Evolutionary conservation across 305 asterid species (phyloP), one percentile per base, ranked within the genome.

Genomic region (Nicotiana rustica): DNA sequence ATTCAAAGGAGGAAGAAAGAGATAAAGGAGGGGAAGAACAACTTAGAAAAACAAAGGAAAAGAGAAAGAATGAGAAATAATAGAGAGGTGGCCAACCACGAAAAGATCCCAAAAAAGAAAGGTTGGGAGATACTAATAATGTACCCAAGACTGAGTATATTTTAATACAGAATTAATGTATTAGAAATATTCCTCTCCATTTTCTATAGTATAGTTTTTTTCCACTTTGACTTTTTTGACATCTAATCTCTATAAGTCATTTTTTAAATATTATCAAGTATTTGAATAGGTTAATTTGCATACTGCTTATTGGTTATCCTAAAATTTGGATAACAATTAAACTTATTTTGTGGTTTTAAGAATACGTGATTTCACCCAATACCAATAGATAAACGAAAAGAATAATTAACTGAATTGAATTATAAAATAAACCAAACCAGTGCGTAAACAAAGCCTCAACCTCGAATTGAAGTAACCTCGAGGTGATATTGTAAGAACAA

Each of bases 71-170:
- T 29, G 35, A 77, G 62, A 18, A 41, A 64, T 10, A 35, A 70
- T 10, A 35, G 68, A 81, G 85, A 71, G 49, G 70, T 81, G 86
- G 85, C 59, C 76, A 79, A 44, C 88, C 84, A 84, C 85, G 61
- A 79, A 70, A 86, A 83, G 80, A 82, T 67, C 85, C 86, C 85
- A 56, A 82, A 56, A 80, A 80, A 84, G 82, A 83, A 59, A 85
- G 87, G 85, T 70, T 57, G 84, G 60, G 84, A 2, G 83, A 59
- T 70, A 75, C 14, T 49, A 75, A 75, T 18, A 49, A 25, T 25
- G 8, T 25, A 64, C 38, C 29, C 12, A 21, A 10, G 67, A 62
- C 35, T 3, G 2, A 10, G 36, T 21, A 29, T 35, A 65, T 47
- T 75, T 49, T 49, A 49, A 75, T 21, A 75, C 2, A 49, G 1